Evolutionary conservation across 306 rosid genomes (phyloP), one percentile per base, ranked within the genome.

Genomic region (Vigna trinervia): DNA sequence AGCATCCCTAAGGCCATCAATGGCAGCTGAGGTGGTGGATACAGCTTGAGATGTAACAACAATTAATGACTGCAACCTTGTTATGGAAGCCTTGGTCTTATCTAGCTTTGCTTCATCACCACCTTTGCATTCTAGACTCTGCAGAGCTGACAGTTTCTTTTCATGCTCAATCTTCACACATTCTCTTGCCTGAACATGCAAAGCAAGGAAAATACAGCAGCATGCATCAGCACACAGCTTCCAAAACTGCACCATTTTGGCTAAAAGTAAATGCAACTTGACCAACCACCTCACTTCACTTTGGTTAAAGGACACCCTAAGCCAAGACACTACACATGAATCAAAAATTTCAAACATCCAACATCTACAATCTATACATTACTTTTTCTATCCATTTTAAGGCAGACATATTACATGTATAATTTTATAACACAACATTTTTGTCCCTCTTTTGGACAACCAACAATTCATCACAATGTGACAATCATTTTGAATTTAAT

Each of bases 31-130:
- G 80, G 99, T 95, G 65, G 99, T 89, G 59, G 92, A 85, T 66
- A 95, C 99, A 19, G 97, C 99, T 72, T 95, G 96, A 78, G 99
- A 95, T 67, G 97, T 90, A 84, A 92, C 99, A 70, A 86, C 72
- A 76, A 91, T 92, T 23, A 95, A 87, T 8, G 97, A 92, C 77
- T 95, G 97, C 78, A 95, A 89, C 87, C 85, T 90, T 64, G 83
- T 86, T 83, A 95, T 89, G 41, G 91, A 85, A 58, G 96, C 84
- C 84, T 95, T 95, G 80, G 97, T 95, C 85, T 91, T 91, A 85
- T 86, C 87, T 65, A 92, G 52, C 89, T 92, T 92, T 65, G 85
- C 69, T 85, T 89, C 94, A 60, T 92, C 92, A 68, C 87, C 94
- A n/a, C 97, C 97, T 70, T 89, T 95, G 89, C 77, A 85, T 78